Evolutionary conservation across 129 eudicot genomes (phyloP).

Genomic region (Oenanthe sinensis): DNA sequence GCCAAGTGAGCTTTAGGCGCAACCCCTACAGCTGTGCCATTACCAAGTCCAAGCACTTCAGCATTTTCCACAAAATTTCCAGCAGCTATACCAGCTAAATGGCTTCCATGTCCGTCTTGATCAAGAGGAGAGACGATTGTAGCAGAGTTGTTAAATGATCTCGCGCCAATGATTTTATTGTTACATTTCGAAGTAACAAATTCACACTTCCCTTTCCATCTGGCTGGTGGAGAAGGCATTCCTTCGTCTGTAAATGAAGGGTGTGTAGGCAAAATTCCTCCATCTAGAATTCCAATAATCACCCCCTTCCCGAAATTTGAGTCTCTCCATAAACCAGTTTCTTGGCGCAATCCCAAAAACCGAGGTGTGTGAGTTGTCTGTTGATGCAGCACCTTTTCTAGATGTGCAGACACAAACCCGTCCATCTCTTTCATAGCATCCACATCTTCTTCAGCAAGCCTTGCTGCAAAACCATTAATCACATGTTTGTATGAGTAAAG

Average conservation of each 20-base stretch:
- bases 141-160: constrained; percentile 16
- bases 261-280: constrained; percentile 46
- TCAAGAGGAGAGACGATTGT: constrained; percentile 20
- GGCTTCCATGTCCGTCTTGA: constrained; percentile 58
- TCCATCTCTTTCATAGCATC: constrained; percentile 44
- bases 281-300: constrained; percentile 56
- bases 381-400: constrained; percentile 16
- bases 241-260: constrained; percentile 54
- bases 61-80: constrained; percentile 50
- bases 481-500: constrained; percentile 43
- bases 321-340: constrained; percentile 41
- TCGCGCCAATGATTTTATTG: constrained; percentile 55
- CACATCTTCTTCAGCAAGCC: constrained; percentile 32
- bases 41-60: constrained; percentile 39
- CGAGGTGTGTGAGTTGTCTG: constrained; percentile 52
- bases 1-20: constrained; percentile 67
- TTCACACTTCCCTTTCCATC: constrained; percentile 71
- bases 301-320: constrained; percentile 51
- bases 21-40: constrained; percentile 53
- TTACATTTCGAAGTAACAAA: constrained; percentile 30
- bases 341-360: constrained; percentile 50
- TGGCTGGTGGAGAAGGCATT: constrained; percentile 63
- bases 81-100: constrained; percentile 53
- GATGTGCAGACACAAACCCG: constrained; percentile 48
- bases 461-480: constrained; percentile 60